Conservation (phyloP, 2,329 filamentous ascomycete genomes). For the Pseudogymnoascus sp. region DNA sequence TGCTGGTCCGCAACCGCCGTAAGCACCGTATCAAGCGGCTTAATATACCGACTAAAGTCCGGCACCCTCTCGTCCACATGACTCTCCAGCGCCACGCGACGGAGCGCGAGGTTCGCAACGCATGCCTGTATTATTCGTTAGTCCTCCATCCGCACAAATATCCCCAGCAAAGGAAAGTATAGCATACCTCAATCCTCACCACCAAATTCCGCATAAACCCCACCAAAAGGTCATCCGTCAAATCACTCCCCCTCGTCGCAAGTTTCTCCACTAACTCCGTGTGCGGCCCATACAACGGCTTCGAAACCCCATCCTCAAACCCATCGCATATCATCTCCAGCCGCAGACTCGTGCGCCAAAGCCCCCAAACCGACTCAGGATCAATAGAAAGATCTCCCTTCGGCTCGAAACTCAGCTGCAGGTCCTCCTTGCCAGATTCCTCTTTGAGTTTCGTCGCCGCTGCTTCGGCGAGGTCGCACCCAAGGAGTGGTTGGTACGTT, state of each 20-base stretch:
- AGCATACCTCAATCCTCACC: constrained; percentile 77
- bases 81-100: background rate
- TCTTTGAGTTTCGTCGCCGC: constrained; percentile 27
- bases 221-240: constrained; percentile 79
- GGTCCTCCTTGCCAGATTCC: constrained; percentile 31
- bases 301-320: constrained; percentile 58
- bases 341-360: constrained; percentile 83
- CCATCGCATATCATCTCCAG: constrained; percentile 89
- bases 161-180: background rate
- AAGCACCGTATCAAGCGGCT: background rate
- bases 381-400: constrained; percentile 59
- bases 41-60: background rate
- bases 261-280: constrained; percentile 71
- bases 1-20: background rate
- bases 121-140: background rate
- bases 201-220: constrained; percentile 94
- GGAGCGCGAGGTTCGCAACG: background rate
- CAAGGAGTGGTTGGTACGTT: constrained; percentile 45
- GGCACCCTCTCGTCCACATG: background rate
- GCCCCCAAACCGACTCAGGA: constrained; percentile 66
- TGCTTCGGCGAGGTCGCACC: constrained; percentile 16
- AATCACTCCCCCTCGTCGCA: constrained; percentile 66
- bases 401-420: background rate
- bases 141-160: too few relatives aligned
- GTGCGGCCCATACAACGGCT: constrained; percentile 63